phyloP scores from a whole-genome alignment of 2,329 filamentous ascomycete genomes.

The Pseudogymnoascus sp. region DNA sequence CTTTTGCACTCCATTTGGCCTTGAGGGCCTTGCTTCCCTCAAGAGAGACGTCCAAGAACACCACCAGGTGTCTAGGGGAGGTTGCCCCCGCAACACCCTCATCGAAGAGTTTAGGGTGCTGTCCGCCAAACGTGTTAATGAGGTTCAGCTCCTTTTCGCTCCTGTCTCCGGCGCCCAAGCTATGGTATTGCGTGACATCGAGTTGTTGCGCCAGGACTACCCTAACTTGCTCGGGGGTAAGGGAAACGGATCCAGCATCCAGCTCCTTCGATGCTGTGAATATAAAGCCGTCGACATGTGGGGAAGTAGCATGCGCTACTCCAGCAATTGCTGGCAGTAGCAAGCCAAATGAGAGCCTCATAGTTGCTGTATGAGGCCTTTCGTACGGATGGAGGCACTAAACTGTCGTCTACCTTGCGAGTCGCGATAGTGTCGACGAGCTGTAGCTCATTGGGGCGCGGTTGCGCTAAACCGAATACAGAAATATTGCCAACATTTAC shows the following conservation, averaged over 20 bases:
- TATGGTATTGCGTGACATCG: constrained; percentile 38
- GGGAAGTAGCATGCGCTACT: constrained; percentile 29
- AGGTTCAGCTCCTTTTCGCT: constrained; percentile 39
- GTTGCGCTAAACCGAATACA: neutral
- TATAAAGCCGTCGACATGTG: constrained; percentile 47
- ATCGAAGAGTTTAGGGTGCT: constrained; percentile 44
- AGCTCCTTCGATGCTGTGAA: constrained; percentile 33
- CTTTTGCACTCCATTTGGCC: neutral
- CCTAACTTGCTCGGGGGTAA: constrained; percentile 38
- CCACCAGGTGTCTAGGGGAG: neutral
- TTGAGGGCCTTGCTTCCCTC: constrained; percentile 1
- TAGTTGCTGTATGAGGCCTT: constrained; percentile 22
- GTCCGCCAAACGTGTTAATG: constrained; percentile 54
- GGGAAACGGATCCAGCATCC: constrained; percentile 34
- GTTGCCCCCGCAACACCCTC: constrained; percentile 17
- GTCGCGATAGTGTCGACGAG: constrained; percentile 3
- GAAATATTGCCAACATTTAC: neutral
- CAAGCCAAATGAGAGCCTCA: constrained; percentile 36
- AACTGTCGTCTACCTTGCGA: constrained; percentile 9
- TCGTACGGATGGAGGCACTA: constrained; percentile 2
- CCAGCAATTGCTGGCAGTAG: constrained; percentile 32
- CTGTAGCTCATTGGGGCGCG: constrained; percentile 5
- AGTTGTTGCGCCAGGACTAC: constrained; percentile 54
- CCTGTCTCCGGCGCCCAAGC: constrained; percentile 32
- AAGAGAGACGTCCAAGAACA: constrained; percentile 2